Conservation (phyloP, 805 yeast species). For the Ogataea neopini region DNA sequence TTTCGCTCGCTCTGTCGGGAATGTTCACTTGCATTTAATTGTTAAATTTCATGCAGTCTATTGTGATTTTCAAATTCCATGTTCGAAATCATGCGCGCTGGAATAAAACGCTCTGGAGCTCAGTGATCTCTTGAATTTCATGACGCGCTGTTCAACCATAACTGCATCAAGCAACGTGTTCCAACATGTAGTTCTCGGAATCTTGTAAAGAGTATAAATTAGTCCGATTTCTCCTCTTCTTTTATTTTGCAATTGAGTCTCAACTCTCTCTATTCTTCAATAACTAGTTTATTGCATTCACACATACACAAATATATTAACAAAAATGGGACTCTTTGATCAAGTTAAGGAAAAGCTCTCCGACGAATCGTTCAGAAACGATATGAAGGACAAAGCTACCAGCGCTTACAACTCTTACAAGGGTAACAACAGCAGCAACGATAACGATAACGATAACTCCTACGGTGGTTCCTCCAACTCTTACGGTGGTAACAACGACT, state of each 20-base stretch:
- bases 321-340: conserved; percentile 43
- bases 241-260: not conserved
- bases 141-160: not conserved
- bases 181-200: not conserved
- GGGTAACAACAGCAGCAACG: conserved; percentile 10
- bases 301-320: not conserved
- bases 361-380: conserved; percentile 27
- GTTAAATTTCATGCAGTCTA: not conserved
- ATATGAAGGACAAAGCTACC: conserved; percentile 27
- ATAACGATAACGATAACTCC: conserved; percentile 26
- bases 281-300: not conserved
- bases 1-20: not conserved
- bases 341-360: conserved; percentile 39
- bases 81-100: not conserved
- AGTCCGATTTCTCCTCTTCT: conserved; percentile 1
- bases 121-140: not conserved
- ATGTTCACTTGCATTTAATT: conserved; percentile 4
- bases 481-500: conserved; percentile 23
- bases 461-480: conserved; percentile 33
- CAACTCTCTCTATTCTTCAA: not conserved
- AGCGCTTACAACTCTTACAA: conserved; percentile 32
- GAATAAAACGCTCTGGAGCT: conserved; percentile 1
- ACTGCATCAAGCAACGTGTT: not conserved
- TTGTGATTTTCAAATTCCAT: conserved; percentile 3
- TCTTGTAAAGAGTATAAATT: conserved; percentile 6